Conservation (phyloP, 2,329 filamentous ascomycete genomes). For the Neofusicoccum kwambonambiense region DNA sequence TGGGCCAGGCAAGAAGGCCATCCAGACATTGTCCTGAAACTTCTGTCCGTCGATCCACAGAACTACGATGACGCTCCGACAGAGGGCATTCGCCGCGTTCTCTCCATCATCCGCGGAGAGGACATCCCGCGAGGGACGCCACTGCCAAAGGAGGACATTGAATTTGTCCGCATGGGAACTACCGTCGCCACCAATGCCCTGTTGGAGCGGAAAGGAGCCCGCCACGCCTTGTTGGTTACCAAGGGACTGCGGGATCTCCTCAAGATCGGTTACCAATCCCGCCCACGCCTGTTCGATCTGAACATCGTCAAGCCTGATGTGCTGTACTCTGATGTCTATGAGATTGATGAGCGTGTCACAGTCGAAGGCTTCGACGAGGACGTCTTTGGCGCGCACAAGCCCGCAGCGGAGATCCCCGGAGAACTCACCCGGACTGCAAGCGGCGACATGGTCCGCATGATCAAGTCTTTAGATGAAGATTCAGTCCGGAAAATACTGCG, state of each 20-base stretch:
- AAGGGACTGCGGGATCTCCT: constrained; percentile 63
- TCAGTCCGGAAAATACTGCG: constrained; percentile 20
- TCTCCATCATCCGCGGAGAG: constrained; percentile 67
- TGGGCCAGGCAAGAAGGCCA: constrained; percentile 61
- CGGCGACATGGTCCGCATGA: constrained; percentile 23
- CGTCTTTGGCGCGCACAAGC: constrained; percentile 32
- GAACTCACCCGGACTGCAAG: constrained; percentile 21
- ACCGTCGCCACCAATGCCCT: constrained; percentile 29
- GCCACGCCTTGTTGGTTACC: constrained; percentile 24
- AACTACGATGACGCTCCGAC: constrained; percentile 34
- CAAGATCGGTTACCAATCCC: constrained; percentile 26
- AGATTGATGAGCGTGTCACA: constrained; percentile 28
- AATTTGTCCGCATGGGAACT: constrained; percentile 47
- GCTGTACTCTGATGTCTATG: constrained; percentile 24
- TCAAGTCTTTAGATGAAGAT: constrained; percentile 20
- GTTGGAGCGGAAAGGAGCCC: constrained; percentile 22
- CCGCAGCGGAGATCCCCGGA: constrained; percentile 33
- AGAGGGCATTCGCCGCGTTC: constrained; percentile 33
- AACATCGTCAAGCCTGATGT: constrained; percentile 24
- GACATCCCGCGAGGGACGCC: constrained; percentile 78
- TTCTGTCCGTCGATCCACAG: constrained; percentile 29
- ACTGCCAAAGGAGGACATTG: constrained; percentile 80
- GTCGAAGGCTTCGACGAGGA: constrained; percentile 26
- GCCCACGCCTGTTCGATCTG: constrained; percentile 28
- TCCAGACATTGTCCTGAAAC: constrained; percentile 53